Evolutionary conservation across 345 rosid genomes (phyloP).

Genomic region (Xanthoceras sorbifolium): DNA sequence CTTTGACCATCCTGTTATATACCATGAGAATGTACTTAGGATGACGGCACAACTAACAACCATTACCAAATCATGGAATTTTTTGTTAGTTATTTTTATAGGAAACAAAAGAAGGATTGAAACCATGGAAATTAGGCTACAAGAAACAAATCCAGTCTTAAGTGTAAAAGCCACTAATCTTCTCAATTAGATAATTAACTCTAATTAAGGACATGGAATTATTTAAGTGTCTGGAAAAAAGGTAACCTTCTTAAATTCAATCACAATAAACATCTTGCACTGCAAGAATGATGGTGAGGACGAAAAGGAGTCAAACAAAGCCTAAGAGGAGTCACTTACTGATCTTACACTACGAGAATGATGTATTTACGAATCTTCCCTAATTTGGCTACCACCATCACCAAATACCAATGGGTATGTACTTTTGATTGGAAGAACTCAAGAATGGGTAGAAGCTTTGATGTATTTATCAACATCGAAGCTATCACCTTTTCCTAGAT

Average conservation of each 20-base stretch:
- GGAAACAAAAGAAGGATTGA: not conserved
- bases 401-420: not conserved
- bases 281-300: no score
- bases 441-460: not conserved
- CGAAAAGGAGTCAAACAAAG: not conserved
- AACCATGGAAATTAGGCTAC: constrained; percentile 3
- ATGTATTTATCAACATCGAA: not conserved
- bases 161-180: not conserved
- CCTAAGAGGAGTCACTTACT: not conserved
- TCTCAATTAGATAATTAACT: not conserved
- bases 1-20: constrained; percentile 56
- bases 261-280: not conserved
- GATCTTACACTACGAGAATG: not conserved
- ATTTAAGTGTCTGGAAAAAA: not conserved
- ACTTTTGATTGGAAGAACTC: not conserved
- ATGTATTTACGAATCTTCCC: not conserved
- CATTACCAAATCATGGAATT: no score
- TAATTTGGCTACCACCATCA: constrained; percentile 1
- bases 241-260: not conserved
- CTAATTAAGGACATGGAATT: not conserved
- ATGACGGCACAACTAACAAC: not conserved
- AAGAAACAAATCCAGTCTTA: not conserved
- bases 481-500: not conserved
- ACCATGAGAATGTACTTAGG: not conserved
- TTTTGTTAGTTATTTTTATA: no score